A percentile compares a stretch with the other conserved stretches of the same genome.
These are phyloP conservation scores for Crithidia expoeki DNA, from an alignment of 208 protist genomes.

Conservation along the genomic window DNA sequence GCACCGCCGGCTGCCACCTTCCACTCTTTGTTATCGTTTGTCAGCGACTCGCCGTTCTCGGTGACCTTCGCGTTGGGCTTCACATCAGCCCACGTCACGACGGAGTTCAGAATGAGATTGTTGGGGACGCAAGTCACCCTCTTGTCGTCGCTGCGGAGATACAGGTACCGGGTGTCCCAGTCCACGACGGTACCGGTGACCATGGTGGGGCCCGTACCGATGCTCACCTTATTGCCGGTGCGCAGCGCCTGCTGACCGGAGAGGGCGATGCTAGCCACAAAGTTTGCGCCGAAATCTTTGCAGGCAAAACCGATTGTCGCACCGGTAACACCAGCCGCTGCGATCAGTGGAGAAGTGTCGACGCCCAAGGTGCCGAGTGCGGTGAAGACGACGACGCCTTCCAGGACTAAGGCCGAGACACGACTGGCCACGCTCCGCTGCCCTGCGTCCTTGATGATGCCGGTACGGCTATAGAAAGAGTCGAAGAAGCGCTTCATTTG, in stretches of 20 bases:
- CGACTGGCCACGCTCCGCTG: slow-evolving; percentile 77
- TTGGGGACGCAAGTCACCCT: slow-evolving; percentile 70
- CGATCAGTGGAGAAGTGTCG: slow-evolving; percentile 76
- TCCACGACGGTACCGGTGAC: slow-evolving; percentile 60
- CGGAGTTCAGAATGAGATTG: slow-evolving; percentile 77
- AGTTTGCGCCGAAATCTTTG: slow-evolving; percentile 85
- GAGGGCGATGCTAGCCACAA: slow-evolving; percentile 81
- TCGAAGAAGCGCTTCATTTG: slow-evolving; percentile 86
- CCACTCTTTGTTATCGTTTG: slow-evolving; percentile 38
- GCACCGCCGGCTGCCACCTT: slow-evolving; percentile 28
- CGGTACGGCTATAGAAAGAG: slow-evolving; percentile 64
- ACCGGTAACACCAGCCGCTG: slow-evolving; percentile 78
- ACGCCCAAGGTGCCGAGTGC: slow-evolving; percentile 73
- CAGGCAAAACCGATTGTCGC: slow-evolving; percentile 86
- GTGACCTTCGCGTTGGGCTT: background rate
- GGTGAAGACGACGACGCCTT: slow-evolving; percentile 64
- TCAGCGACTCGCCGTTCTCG: background rate
- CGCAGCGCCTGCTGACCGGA: slow-evolving; percentile 63
- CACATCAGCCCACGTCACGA: slow-evolving; percentile 57
- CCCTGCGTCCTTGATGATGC: slow-evolving; percentile 68
- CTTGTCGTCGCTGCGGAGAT: slow-evolving; percentile 59
- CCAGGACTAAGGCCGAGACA: slow-evolving; percentile 56
- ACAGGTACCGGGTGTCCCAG: slow-evolving; percentile 86
- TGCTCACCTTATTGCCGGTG: slow-evolving; percentile 62
- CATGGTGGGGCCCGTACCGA: slow-evolving; percentile 49